Evolutionary conservation across 139 green algal species (phyloP).

Genomic region (Chlamydomonas eustigma): DNA sequence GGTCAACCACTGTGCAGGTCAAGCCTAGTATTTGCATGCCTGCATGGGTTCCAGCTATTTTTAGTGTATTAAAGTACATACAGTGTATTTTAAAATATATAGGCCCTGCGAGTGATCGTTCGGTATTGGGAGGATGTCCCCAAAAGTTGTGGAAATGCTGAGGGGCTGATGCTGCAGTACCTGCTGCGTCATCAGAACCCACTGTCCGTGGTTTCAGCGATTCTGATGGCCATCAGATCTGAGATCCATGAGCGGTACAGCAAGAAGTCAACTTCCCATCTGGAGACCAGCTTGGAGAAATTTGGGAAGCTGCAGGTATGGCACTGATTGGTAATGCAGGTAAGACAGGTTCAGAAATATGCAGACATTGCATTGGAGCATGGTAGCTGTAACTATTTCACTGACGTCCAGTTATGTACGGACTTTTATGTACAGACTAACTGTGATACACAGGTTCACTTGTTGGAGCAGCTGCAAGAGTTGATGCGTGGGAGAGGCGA

Average conservation of each 20-base stretch:
- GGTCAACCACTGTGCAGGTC: no score
- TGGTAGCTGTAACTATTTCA: no score
- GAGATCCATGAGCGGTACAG: slow-evolving; percentile 4
- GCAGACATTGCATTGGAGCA: no score
- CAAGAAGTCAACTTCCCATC: slow-evolving; percentile 9
- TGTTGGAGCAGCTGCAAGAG: slow-evolving; percentile 19
- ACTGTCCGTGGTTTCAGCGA: slow-evolving; percentile 14
- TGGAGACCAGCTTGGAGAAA: not conserved
- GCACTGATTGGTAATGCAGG: no score
- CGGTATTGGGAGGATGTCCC: slow-evolving; percentile 18
- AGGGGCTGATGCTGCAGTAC: slow-evolving; percentile 23
- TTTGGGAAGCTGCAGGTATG: not conserved
- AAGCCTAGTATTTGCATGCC: no score
- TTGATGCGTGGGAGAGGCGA: not conserved
- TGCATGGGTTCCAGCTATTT: no score
- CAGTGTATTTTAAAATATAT: no score
- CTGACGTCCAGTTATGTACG: no score
- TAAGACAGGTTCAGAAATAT: no score
- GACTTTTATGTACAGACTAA: no score
- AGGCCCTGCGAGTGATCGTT: slow-evolving; percentile 19
- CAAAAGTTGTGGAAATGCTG: not conserved
- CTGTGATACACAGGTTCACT: slow-evolving; percentile 11
- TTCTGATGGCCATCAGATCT: slow-evolving; percentile 20
- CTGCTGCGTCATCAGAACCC: slow-evolving; percentile 15
- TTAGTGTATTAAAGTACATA: no score